Base-by-base conservation (phyloP, 352 stramenopile genomes). In the Pythium brachiatum region DNA sequence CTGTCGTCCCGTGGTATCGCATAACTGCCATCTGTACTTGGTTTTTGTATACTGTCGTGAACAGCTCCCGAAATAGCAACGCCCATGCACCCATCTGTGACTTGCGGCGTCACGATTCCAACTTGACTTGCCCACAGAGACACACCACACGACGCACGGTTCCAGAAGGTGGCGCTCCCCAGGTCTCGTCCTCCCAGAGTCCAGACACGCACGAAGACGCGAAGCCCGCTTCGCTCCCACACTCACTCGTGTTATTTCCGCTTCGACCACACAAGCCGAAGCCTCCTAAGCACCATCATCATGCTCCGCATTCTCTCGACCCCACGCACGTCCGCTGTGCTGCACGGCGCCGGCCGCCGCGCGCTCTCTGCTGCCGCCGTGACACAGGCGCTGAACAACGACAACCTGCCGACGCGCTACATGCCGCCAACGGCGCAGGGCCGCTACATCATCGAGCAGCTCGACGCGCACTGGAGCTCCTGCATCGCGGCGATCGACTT, bases 401-500 rank as follows among this genome's bases (percentile, higher is more conserved):
- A 60, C 27, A 69, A 59, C 39, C 57, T 70, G 21, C 70, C 77
- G 18, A 77, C 72, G 43, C 75, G 75, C 53, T 91, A 90, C 64
- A 73, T 83, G 34, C 81, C 81, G 1, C 61, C 73, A 41, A 83
- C 70, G 21, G 84, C 79, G 6, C 75, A 90, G 23, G 83, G 83
- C 44, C 72, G 75, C 55, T 91, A 86, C 70, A 60, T 83, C 68
- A 87, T 93, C 43, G 79, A 92, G 48, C 81, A 90, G 66, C 56
- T 65, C 39, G 85, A 79, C 51, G 80, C 87, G 43, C 76, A 91
- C 53, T 95, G 81, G 79, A 77, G 79, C 39, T 90, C 86, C 20
- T 82, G 74, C 2, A 79, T 95, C 38, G 83, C 86, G 0, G 81
- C 82, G 0, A 69, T 82, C n/a, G 72, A 81, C 57, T 87, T 95